Percentiles rank a stretch among this genome's conserved stretches.
phyloP scores from a whole-genome alignment of 352 stramenopile species.

The Thraustotheca clavata region DNA sequence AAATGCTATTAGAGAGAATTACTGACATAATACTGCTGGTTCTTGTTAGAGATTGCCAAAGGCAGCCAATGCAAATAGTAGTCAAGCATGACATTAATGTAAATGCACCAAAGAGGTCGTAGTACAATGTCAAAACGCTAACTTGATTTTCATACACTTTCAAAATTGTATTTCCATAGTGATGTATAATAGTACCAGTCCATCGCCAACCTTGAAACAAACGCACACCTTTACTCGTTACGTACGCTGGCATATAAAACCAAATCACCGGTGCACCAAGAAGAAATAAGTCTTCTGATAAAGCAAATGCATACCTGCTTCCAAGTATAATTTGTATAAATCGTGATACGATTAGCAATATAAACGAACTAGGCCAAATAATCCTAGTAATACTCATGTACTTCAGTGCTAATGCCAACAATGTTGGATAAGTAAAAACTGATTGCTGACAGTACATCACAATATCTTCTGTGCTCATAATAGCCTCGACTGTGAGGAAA shows the following conservation, averaged over 20 bases:
- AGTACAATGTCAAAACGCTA: background rate
- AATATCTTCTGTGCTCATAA: conserved; percentile 9
- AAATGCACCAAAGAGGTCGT: conserved; percentile 1
- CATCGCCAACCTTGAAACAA: conserved; percentile 10
- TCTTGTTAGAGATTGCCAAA: background rate
- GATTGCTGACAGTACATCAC: background rate
- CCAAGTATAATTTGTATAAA: background rate
- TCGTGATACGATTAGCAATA: background rate
- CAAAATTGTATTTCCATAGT: background rate
- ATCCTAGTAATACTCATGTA: conserved; percentile 13
- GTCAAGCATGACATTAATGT: background rate
- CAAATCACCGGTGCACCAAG: background rate
- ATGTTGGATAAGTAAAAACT: background rate
- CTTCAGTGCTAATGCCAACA: background rate
- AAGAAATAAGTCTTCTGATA: conserved; percentile 5
- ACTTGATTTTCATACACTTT: conserved; percentile 6
- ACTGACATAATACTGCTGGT: background rate
- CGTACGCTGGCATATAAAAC: conserved; percentile 5
- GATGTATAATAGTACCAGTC: conserved; percentile 4
- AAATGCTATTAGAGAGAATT: background rate
- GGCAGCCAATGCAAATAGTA: background rate
- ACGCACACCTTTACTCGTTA: background rate
- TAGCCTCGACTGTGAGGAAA: background rate
- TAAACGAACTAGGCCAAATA: conserved; percentile 1
- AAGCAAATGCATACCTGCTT: background rate